A percentile compares a stretch with the other conserved stretches of the same genome.
phyloP scores from a whole-genome alignment of 257 asterid genomes.

The Coffea canephora region DNA sequence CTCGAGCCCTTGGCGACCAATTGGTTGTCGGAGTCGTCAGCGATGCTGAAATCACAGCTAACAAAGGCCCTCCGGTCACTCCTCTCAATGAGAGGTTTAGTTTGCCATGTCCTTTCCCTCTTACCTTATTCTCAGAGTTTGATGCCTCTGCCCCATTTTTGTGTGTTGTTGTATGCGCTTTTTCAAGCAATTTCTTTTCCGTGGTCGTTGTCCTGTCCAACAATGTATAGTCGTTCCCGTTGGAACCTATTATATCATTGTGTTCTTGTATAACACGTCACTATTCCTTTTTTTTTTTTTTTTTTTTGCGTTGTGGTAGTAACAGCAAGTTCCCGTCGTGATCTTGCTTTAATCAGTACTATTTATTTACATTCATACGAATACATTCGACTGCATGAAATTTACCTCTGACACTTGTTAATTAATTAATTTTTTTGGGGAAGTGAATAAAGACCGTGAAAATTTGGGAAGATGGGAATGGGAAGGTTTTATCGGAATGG shows the following conservation, averaged over 20 bases:
- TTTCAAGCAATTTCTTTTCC: neutral
- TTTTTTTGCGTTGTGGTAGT: no score
- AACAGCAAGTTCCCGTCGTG: neutral
- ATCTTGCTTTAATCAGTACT: neutral
- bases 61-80: conserved; percentile 96
- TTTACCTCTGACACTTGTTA: neutral
- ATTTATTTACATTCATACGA: no score
- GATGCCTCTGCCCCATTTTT: neutral
- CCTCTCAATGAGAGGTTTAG: conserved; percentile 81
- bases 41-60: conserved; percentile 79
- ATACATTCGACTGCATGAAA: neutral
- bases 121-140: neutral
- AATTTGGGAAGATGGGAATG: no score
- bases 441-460: no score
- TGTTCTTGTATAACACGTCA: neutral
- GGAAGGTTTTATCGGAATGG: no score
- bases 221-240: no score
- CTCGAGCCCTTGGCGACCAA: conserved; percentile 95
- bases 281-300: neutral
- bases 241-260: neutral
- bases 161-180: neutral
- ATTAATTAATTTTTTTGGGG: no score
- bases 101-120: neutral
- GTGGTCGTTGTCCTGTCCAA: neutral
- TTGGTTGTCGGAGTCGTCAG: conserved; percentile 95